Base-by-base conservation (phyloP, 768 basidiomycete species). In the Naganishia kalamii region DNA sequence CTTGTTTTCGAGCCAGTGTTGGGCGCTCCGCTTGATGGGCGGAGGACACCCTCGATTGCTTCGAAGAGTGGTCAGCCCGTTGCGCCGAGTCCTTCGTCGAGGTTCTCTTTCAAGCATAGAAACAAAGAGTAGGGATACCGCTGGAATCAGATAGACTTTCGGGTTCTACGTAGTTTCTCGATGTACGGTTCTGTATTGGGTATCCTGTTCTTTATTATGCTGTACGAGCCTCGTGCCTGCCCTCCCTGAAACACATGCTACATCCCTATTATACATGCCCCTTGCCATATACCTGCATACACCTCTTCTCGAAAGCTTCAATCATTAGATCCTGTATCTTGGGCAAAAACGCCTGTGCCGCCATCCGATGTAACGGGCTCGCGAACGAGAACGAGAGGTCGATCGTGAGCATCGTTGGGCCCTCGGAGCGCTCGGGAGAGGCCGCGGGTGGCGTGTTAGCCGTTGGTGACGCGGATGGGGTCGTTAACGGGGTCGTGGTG, bases 261-360 rank as follows among this genome's bases (percentile, higher is more conserved):
- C 60, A 17, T n/a, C n/a, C 17, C 29, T 33, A 30, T 46, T 54
- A 64, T 30, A 40, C 46, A 6, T 51, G 51, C 5, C 75, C 75
- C 62, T 72, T 71, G 5, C 89, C 88, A 71, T 92, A 92, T 5
- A 94, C 80, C 57, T 83, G 80, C 62, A 81, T 48, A 76, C 91
- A 94, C 29, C 92, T 84, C 68, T 87, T 82, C 79, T 97, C 92
- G 71, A 99, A 99, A 0, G 93, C 92, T 60, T 87, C 80, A 25
- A 97, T 87, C 91, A 96, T 97, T 78, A 87, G 82, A 70, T 84
- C 85, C 3, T 89, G 89, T 4, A 96, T 87, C 74, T 88, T 86
- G 10, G 88, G 88, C 74, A 97, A 90, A 75, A 97, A 92, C 3
- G 86, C 80, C 23, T 86, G 83, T 4, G 90, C 89, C n/a, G 93